phyloP scores from a whole-genome alignment of 176 grass and related monocot genomes.

The Aechmea fasciata region DNA sequence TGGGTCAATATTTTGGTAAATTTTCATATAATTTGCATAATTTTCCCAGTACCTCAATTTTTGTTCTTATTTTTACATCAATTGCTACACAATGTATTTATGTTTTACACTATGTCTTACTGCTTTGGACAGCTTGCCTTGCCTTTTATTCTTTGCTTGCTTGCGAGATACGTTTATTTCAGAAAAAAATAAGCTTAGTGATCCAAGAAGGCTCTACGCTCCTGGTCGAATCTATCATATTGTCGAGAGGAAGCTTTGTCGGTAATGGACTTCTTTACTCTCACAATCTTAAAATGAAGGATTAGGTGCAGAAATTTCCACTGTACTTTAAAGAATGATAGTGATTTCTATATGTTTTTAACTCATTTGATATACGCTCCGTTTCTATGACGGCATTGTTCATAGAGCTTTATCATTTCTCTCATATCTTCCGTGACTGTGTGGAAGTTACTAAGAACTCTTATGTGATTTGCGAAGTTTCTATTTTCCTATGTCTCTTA shows the following conservation, averaged over 20 bases:
- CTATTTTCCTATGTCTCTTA: no score
- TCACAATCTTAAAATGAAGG: neutral
- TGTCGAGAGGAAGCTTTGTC: conserved; percentile 92
- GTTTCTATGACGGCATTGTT: no score
- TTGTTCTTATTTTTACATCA: neutral
- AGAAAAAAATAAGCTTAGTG: conserved; percentile 75
- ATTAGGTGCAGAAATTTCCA: no score
- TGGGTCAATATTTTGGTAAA: conserved; percentile 84
- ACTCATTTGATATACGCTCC: no score
- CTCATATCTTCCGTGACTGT: no score
- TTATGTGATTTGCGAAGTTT: no score
- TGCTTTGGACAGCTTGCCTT: conserved; percentile 92
- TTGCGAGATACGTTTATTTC: conserved; percentile 97
- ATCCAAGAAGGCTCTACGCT: conserved; percentile 88
- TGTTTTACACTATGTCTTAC: conserved; percentile 36
- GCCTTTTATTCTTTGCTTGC: conserved; percentile 78
- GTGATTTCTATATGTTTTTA: no score
- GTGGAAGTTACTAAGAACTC: no score
- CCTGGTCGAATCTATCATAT: conserved; percentile 98
- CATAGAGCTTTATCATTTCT: no score
- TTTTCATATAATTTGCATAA: neutral
- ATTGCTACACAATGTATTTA: conserved; percentile 6
- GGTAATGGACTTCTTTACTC: conserved; percentile 28
- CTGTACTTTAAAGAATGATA: no score
- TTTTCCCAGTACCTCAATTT: neutral